phyloP scores from a whole-genome alignment of 2,329 filamentous ascomycete species.

The Coleophoma eucalyptorum region DNA sequence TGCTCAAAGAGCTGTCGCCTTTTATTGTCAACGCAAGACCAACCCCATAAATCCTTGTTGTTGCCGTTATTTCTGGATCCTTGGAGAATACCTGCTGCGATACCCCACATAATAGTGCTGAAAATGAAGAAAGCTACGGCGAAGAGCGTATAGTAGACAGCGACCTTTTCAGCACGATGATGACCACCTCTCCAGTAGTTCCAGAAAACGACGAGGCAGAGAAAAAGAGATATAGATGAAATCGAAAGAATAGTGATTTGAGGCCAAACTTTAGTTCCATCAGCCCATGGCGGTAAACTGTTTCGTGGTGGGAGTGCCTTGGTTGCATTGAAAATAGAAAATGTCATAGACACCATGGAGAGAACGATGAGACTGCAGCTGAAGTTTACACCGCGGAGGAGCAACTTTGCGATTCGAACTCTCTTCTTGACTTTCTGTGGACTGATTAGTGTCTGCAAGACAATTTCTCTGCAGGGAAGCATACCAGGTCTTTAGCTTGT shows the following conservation, averaged over 20 bases:
- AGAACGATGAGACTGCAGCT: slow-evolving; percentile 94
- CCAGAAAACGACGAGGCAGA: slow-evolving; percentile 76
- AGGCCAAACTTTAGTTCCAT: slow-evolving; percentile 78
- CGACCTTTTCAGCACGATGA: slow-evolving; percentile 83
- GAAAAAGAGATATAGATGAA: slow-evolving; percentile 73
- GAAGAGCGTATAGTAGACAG: slow-evolving; percentile 93
- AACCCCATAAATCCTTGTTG: slow-evolving; percentile 94
- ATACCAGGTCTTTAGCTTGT: slow-evolving; percentile 82
- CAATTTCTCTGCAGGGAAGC: slow-evolving; percentile 30
- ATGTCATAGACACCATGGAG: slow-evolving; percentile 81
- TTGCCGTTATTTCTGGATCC: slow-evolving; percentile 67
- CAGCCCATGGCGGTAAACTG: slow-evolving; percentile 80
- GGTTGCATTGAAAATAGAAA: slow-evolving; percentile 90
- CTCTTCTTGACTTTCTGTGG: slow-evolving; percentile 84
- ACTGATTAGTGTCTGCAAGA: slow-evolving; percentile 31
- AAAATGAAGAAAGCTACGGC: slow-evolving; percentile 91
- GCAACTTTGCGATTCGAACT: slow-evolving; percentile 89
- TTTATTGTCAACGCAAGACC: slow-evolving; percentile 91
- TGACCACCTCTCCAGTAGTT: slow-evolving; percentile 90
- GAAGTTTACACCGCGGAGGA: slow-evolving; percentile 94
- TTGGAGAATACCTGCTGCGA: slow-evolving; percentile 82
- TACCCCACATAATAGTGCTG: slow-evolving; percentile 87
- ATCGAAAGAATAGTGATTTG: slow-evolving; percentile 80
- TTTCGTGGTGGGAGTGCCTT: slow-evolving; percentile 70
- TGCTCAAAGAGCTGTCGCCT: slow-evolving; percentile 73